A percentile compares a stretch with the other conserved stretches of the same genome.
Evolutionary conservation across 352 stramenopile species (phyloP).

Genomic region (Stephanocyclus meneghinianus): DNA sequence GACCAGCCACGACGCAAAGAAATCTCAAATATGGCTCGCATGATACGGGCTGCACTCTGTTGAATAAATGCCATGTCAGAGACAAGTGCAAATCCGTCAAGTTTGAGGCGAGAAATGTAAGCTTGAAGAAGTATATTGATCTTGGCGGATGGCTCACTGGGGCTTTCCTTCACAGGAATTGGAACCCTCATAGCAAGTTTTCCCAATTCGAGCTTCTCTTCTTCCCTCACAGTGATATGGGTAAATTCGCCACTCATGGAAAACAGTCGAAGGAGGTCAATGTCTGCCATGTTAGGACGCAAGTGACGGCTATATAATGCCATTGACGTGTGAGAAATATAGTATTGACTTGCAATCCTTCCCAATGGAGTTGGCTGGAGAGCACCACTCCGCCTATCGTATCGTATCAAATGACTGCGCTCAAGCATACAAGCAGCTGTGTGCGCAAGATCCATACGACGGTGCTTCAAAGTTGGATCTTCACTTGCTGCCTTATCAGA

Average conservation of each 20-base stretch:
- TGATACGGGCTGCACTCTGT: slow-evolving; percentile 96
- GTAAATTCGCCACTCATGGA: slow-evolving; percentile 98
- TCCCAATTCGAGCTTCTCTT: slow-evolving; percentile 98
- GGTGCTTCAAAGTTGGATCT: slow-evolving; percentile 92
- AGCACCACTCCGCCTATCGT: slow-evolving; percentile 92
- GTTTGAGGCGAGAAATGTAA: slow-evolving; percentile 96
- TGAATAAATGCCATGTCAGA: slow-evolving; percentile 99
- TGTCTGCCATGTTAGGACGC: slow-evolving; percentile 99
- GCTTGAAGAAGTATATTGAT: slow-evolving; percentile 99
- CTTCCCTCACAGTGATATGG: slow-evolving; percentile 96
- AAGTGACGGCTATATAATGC: slow-evolving; percentile 97
- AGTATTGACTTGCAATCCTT: slow-evolving; percentile 98
- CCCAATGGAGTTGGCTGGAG: slow-evolving; percentile 97
- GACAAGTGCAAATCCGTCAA: slow-evolving; percentile 97
- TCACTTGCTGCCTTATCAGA: slow-evolving; percentile 86
- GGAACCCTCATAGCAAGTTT: slow-evolving; percentile 97
- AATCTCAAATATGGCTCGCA: slow-evolving; percentile 98
- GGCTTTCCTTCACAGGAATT: slow-evolving; percentile 96
- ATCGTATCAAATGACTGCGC: slow-evolving; percentile 97
- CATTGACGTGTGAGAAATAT: slow-evolving; percentile 98
- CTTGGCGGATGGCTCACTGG: slow-evolving; percentile 90
- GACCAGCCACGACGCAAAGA: slow-evolving; percentile 95
- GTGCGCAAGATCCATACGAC: slow-evolving; percentile 94
- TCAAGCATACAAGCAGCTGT: slow-evolving; percentile 94
- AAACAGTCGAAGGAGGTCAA: slow-evolving; percentile 98